Base-by-base conservation (phyloP, 495 filamentous ascomycete genomes). In the Neurospora sublineolata region DNA sequence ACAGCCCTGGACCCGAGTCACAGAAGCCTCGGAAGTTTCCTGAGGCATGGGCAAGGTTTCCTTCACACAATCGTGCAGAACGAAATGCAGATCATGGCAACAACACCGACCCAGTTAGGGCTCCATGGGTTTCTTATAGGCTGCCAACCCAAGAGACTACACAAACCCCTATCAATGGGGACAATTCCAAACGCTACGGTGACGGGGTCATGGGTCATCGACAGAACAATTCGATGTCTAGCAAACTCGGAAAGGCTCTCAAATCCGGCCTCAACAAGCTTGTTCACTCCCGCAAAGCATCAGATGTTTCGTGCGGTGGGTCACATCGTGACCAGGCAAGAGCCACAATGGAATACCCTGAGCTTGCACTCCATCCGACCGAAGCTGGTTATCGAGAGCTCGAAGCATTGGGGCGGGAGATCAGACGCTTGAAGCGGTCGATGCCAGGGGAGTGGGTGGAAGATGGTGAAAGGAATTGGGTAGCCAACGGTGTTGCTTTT, bases 1-100 rank as follows among this genome's bases (percentile, higher is more conserved):
- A 64, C 12, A 64, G 12, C 27, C 27, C 5, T 18, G 27, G 30
- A 18, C 12, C 12, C 27, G 27, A 33, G 27, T 9, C 9, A 18
- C 52, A 33, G 52, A 64, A 30, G 52, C 52, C 12, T 33, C 52
- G 46, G 20, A 73, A 36, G 70, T 71, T 40, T 8, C 78, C 80
- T 12, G 79, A 74, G 23, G 77, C 77, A 9, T 82, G 80, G 80
- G 76, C 80, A 12, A 78, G 75, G 46, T 82, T 79, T 73, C 80
- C 80, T n/a, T 82, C 79, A 12, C 74, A 79, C 68, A 80, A 77
- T 38, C 79, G 80, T 4, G 72, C 72, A 6, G 75, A 81, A 69
- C 76, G 80, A 52, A 80, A 75, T n/a, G 78, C 72, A 20, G 58
- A 72, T 7, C 75, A 76, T 36, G 33, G 33, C 39, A 71, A 74